These are phyloP conservation scores for Whalleya microplaca DNA, from an alignment of 2,329 filamentous ascomycete species.

Conservation along the genomic window DNA sequence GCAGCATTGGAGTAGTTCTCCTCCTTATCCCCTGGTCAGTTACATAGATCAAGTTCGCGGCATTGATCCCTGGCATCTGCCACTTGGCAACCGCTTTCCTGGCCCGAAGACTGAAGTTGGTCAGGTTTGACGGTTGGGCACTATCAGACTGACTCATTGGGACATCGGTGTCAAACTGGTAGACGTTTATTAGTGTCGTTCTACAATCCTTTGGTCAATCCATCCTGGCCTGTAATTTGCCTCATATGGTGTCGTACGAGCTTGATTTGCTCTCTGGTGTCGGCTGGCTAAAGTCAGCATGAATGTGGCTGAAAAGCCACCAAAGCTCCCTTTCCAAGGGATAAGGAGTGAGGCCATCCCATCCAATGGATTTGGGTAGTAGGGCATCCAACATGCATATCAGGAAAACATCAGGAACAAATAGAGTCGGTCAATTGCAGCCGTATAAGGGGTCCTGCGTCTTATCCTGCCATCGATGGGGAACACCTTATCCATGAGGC, in stretches of 20 bases:
- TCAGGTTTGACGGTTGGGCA: slow-evolving; percentile 14
- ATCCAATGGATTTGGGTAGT: neutral
- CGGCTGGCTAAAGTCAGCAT: slow-evolving; percentile 14
- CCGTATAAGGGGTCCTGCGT: no score
- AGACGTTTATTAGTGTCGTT: slow-evolving; percentile 1
- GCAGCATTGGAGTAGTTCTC: no score
- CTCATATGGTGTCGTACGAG: slow-evolving; percentile 5
- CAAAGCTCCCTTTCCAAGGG: neutral
- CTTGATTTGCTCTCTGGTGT: slow-evolving; percentile 20
- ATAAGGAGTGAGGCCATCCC: neutral
- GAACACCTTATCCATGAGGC: neutral
- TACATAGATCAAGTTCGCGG: neutral
- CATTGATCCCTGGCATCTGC: neutral
- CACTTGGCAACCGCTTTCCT: slow-evolving; percentile 1
- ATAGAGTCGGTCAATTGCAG: neutral
- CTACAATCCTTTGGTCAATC: slow-evolving; percentile 3
- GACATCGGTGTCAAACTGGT: slow-evolving; percentile 15
- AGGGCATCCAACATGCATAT: neutral
- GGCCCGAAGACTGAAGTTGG: neutral
- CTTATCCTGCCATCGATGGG: neutral
- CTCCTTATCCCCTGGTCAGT: neutral
- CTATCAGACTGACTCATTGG: slow-evolving; percentile 11
- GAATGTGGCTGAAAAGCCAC: slow-evolving; percentile 6
- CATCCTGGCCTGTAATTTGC: no score
- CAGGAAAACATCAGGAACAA: neutral